phyloP scores from a whole-genome alignment of 768 basidiomycete species.

The Megacollybia marginata region DNA sequence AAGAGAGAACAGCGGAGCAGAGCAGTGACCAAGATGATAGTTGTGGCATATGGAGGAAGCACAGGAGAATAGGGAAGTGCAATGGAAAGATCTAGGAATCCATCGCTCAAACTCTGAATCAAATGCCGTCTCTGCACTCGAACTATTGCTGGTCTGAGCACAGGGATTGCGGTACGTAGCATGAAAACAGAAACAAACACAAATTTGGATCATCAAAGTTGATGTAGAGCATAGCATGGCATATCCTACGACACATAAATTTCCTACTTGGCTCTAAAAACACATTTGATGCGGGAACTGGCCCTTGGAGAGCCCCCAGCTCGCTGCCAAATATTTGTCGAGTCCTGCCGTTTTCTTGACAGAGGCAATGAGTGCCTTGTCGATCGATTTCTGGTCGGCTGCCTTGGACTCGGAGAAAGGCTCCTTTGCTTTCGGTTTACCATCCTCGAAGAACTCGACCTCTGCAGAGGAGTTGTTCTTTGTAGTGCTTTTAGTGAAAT shows the following conservation, averaged over 20 bases:
- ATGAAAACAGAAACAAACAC: neutral
- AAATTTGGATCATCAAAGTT: neutral
- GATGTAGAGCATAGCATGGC: no score
- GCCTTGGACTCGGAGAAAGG: constrained; percentile 82
- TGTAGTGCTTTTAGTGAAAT: constrained; percentile 77
- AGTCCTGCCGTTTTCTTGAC: constrained; percentile 90
- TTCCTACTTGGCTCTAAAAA: constrained; percentile 46
- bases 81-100: constrained; percentile 69
- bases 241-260: neutral
- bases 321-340: constrained; percentile 86
- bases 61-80: constrained; percentile 67
- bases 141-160: neutral
- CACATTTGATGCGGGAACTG: constrained; percentile 93
- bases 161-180: neutral
- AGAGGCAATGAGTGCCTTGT: constrained; percentile 70
- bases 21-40: constrained; percentile 66
- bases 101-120: constrained; percentile 44
- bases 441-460: constrained; percentile 94
- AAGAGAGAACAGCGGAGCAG: constrained; percentile 54
- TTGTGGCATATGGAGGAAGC: constrained; percentile 64
- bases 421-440: constrained; percentile 86
- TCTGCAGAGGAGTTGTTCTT: constrained; percentile 78
- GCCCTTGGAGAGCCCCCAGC: constrained; percentile 93
- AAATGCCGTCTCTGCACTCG: constrained; percentile 11
- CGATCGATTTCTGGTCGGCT: constrained; percentile 85